Evolutionary conservation across 2,329 filamentous ascomycete species (phyloP), one percentile per base, ranked within the genome.

Genomic region (Cladosporium sp.): DNA sequence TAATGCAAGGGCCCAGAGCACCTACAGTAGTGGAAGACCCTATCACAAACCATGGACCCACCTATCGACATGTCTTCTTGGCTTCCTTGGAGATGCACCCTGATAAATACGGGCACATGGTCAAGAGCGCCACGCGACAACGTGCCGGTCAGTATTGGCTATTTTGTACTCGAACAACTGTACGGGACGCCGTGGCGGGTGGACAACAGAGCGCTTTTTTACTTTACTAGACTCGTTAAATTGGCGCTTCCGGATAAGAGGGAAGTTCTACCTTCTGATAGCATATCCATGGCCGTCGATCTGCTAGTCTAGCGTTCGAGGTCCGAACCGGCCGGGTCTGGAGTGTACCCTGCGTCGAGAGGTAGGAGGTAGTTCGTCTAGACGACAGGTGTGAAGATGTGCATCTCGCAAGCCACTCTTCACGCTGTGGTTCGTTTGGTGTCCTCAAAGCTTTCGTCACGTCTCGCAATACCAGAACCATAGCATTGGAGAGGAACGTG

Each of bases 1-100:
- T 50, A 38, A 43, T 50, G 48, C 48, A 50, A 50, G 48, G 48
- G 40, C 47, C 39, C 47, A 35, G 42, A 20, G 47, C 39, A 43
- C 32, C 38, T 35, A 27, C 22, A 27, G 22, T 41, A 43, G 39
- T 27, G 38, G 12, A 36, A 15, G 47, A 50, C 48, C 48, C 48
- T 50, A 18, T 50, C 48, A 50, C 48, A 43, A 42, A 43, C 32
- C 22, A 22, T 13, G 22, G 45, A 48, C 36, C 45, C 45, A 48
- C 45, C 25, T 33, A 40, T 48, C 27, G 45, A 32, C 38, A 48
- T 40, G 41, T 18, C 16, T 35, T 16, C 41, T 43, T 43, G 30
- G 22, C 41, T 43, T 16, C 20, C 41, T 43, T 43, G 45, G 36
- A 48, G 45, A 48, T 39, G 45, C 45, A 48, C 27, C 36, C 45